These are phyloP conservation scores for Puccinia hordei DNA, from an alignment of 1,284 basidiomycete genomes.

Conservation along the genomic window DNA sequence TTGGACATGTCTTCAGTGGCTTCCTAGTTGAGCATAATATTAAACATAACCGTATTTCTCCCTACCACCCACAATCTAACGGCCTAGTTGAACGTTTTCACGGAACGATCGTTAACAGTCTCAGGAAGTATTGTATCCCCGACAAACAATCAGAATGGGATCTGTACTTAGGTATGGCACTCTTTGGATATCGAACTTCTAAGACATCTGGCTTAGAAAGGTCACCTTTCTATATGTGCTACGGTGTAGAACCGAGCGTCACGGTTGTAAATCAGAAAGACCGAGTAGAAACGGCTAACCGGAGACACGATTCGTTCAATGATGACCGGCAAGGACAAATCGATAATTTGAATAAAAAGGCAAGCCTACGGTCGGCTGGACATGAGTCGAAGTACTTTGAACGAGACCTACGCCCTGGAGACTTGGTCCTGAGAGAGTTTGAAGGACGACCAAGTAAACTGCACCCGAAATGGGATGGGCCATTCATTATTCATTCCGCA, in stretches of 20 bases:
- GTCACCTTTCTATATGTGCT: conserved; percentile 22
- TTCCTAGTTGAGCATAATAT: conserved; percentile 4
- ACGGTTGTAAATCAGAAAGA: neutral
- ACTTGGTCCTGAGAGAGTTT: neutral
- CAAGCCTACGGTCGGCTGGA: neutral
- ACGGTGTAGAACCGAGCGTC: conserved; percentile 3
- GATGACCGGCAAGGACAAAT: neutral
- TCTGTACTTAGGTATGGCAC: neutral
- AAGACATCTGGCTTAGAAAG: neutral
- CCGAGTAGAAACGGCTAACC: neutral
- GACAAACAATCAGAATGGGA: conserved; percentile 33
- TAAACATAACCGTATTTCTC: neutral
- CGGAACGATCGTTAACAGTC: neutral
- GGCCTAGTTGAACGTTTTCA: conserved; percentile 28
- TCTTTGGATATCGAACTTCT: conserved; percentile 21
- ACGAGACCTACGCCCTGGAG: neutral
- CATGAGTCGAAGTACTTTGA: neutral
- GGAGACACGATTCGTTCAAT: neutral
- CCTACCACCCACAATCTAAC: conserved; percentile 17
- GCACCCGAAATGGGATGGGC: conserved; percentile 25
- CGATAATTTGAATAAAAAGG: conserved; percentile 3
- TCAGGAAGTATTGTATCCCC: neutral
- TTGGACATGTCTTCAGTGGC: neutral
- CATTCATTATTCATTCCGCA: neutral
- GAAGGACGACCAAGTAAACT: neutral